Evolutionary conservation across 441 rosid species (phyloP).

Genomic region (Metrosideros polymorpha): DNA sequence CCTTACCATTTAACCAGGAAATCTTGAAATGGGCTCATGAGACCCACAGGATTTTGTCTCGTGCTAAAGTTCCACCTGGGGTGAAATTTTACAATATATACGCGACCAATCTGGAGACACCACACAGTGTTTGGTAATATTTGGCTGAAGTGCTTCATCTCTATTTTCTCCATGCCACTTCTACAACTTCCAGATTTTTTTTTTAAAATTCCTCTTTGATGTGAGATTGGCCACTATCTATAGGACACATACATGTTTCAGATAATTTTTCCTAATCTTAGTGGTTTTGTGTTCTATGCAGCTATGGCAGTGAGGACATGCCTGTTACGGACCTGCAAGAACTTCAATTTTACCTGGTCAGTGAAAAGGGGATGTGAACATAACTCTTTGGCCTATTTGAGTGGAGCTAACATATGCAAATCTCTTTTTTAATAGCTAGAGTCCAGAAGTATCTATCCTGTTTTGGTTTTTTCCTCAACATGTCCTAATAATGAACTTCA

Average conservation of each 20-base stretch:
- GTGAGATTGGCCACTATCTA: background rate
- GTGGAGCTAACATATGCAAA: background rate
- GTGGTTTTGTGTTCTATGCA: constrained; percentile 22
- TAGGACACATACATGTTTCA: background rate
- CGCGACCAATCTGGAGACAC: constrained; percentile 74
- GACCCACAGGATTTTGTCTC: constrained; percentile 37
- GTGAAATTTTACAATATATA: constrained; percentile 93
- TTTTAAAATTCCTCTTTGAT: background rate
- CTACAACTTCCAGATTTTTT: background rate
- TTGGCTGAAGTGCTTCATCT: background rate
- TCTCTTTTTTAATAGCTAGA: background rate
- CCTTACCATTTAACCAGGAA: constrained; percentile 81
- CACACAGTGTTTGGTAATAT: constrained; percentile 82
- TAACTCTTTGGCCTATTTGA: background rate
- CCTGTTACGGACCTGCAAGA: constrained; percentile 57
- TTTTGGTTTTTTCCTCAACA: background rate
- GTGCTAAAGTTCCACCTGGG: constrained; percentile 69
- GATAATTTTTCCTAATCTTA: background rate
- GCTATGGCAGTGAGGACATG: constrained; percentile 74
- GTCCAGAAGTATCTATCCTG: background rate
- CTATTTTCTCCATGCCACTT: background rate
- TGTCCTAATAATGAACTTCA: background rate
- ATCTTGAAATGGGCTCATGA: constrained; percentile 81
- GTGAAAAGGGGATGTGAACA: background rate
- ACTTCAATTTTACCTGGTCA: constrained; percentile 56